Evolutionary conservation across 768 basidiomycete genomes (phyloP), one percentile per base, ranked within the genome.

Genomic region (Mycena olivaceomarginata): DNA sequence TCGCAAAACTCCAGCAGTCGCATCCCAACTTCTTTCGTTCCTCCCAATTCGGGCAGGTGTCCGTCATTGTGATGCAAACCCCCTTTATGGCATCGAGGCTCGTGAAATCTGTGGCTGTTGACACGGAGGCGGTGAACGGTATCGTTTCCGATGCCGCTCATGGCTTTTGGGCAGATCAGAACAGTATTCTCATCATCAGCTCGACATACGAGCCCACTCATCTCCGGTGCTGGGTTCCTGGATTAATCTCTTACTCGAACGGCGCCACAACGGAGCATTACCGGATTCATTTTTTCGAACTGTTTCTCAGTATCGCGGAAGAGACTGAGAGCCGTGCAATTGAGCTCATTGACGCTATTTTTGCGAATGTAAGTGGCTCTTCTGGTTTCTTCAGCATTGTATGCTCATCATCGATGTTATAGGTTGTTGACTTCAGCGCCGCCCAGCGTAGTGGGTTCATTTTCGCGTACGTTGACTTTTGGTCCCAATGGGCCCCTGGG

Each of bases 151-250:
- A 85, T 72, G 83, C 83, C 13, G 82, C 84, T 4, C 84, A 85
- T 73, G 77, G 82, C 10, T 83, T 72, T 70, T n/a, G 84, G 82
- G 82, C 53, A 5, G 59, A 80, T 0, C 56, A 53, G 2, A 81
- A 80, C 18, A 63, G 25, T 9, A 59, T 84, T 1, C 80, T 85
- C 2, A 80, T 84, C 60, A 48, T 84, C 20, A 79, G 77, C 40
- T 85, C 83, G 9, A 59, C 62, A 43, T 80, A 80, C 72, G 70
- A 72, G 45, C 62, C 69, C 20, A 31, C 64, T 45, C 56, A 31
- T n/a, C 68, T 87, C 7, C 65, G 63, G 2, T 79, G 82, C 37
- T 87, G 85, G 87, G 82, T 85, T 41, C 86, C 86, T n/a, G 82
- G 72, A 0, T 12, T 86, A 0, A 39, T 86, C 1, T 82, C 83